These are phyloP conservation scores for Stephania cephalantha DNA, from an alignment of 164 flowering plant genomes.

Conservation along the genomic window DNA sequence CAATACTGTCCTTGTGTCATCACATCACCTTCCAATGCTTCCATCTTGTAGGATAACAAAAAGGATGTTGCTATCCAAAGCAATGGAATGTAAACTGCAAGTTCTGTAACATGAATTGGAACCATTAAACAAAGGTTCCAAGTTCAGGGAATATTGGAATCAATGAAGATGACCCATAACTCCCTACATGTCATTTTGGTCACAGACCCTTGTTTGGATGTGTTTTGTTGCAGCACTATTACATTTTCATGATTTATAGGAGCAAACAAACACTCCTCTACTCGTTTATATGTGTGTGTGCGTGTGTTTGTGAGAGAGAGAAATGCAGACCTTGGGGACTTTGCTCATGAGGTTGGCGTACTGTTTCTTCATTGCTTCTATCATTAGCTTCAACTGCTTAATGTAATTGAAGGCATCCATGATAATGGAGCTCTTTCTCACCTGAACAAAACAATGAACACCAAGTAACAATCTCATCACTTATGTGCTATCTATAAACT, in stretches of 20 bases:
- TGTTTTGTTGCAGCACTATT: no score
- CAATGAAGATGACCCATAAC: background rate
- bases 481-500: background rate
- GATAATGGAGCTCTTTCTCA: conserved; percentile 28
- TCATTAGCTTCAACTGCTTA: conserved; percentile 28
- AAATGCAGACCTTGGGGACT: conserved; percentile 11
- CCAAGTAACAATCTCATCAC: background rate
- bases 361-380: conserved; percentile 36
- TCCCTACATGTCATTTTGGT: background rate
- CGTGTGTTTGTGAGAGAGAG: conserved; percentile 2
- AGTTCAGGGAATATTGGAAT: background rate
- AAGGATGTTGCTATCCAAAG: background rate
- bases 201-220: background rate
- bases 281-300: background rate
- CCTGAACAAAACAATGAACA: conserved; percentile 19
- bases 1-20: background rate
- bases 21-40: background rate
- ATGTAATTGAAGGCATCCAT: conserved; percentile 38
- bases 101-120: background rate
- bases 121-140: background rate
- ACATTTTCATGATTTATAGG: background rate
- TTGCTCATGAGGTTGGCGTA: conserved; percentile 18
- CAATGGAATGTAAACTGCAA: background rate
- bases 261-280: background rate
- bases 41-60: background rate